Evolutionary conservation across 1,139 yeast genomes (phyloP).

Genomic region (Candida sp.): DNA sequence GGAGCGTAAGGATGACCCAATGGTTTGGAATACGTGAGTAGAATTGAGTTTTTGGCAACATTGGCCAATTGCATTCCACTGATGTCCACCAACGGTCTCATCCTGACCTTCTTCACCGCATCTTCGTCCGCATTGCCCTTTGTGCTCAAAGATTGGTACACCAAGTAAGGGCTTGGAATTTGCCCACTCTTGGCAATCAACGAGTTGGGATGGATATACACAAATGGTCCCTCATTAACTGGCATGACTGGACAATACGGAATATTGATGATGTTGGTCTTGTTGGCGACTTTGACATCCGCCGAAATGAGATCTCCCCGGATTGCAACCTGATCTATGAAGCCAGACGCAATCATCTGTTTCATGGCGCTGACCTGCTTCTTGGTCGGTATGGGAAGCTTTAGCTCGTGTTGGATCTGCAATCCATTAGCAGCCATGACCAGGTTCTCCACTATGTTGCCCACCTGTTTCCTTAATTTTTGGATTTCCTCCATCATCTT

Average conservation of each 20-base stretch:
- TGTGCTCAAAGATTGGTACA: constrained; percentile 65
- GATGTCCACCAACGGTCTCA: constrained; percentile 80
- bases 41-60: constrained; percentile 72
- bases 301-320: constrained; percentile 79
- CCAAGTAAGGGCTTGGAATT: constrained; percentile 76
- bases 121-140: constrained; percentile 41
- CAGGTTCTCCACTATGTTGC: constrained; percentile 66
- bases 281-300: constrained; percentile 62
- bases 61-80: constrained; percentile 77
- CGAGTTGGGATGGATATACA: constrained; percentile 82
- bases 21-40: constrained; percentile 88
- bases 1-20: constrained; percentile 92
- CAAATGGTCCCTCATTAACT: constrained; percentile 54
- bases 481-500: constrained; percentile 85
- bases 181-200: constrained; percentile 57
- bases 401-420: constrained; percentile 35
- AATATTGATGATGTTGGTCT: constrained; percentile 59
- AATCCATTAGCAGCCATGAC: constrained; percentile 63
- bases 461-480: constrained; percentile 80
- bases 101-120: constrained; percentile 54
- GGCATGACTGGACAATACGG: constrained; percentile 81
- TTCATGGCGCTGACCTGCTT: constrained; percentile 78
- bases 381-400: constrained; percentile 69
- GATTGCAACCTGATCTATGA: constrained; percentile 87
- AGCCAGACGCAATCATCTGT: constrained; percentile 94